Base-by-base conservation (phyloP, 2,329 filamentous ascomycete species). In the Cladosporium sp. region DNA sequence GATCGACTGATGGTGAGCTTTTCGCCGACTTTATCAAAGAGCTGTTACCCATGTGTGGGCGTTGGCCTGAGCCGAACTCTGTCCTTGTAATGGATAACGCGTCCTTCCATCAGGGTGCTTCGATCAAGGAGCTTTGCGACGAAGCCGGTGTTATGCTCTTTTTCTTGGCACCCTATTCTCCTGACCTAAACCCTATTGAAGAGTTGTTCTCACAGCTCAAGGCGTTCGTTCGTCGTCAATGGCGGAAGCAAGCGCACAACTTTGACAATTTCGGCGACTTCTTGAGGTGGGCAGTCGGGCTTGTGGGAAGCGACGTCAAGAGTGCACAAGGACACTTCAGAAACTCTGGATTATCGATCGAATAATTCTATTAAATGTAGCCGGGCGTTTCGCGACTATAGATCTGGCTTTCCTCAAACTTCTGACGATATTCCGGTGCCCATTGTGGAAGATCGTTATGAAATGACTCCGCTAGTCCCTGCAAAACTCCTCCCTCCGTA, bases 171-270 rank as follows among this genome's bases (percentile, higher is more conserved):
- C 61, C 49, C 14, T 63, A 64, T 38, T 63, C 52, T 34, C 63
- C 57, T 25, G 54, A 64, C 51, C 51, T 63, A 5, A 61, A 64
- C 36, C 61, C 57, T 20, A 60, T 64, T 42, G 58, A 63, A 51
- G 42, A 61, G 28, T 56, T 56, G 15, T 61, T 60, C n/a, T 62
- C 65, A 12, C 61, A 65, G 39, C 63, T 73, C 28, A 70, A 69
- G 54, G 63, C 39, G 7, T 40, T 40, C n/a, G n/a, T 40, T n/a
- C 39, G 39, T 64, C 11, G 65, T 61, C n/a, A 63, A 66, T 30
- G 63, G 56, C 30, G 47, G 40, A 62, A 28, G 34, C 14, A 36
- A n/a, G 39, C 39, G 17, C 40, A 40, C 30, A 40, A 47, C 15
- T 56, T 51, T 43, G 20, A 51, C 3, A 28, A 51, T 25, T 59